Evolutionary conservation across 2,329 filamentous ascomycete genomes (phyloP), one percentile per base, ranked within the genome.

Genomic region (Penicillium sp.): DNA sequence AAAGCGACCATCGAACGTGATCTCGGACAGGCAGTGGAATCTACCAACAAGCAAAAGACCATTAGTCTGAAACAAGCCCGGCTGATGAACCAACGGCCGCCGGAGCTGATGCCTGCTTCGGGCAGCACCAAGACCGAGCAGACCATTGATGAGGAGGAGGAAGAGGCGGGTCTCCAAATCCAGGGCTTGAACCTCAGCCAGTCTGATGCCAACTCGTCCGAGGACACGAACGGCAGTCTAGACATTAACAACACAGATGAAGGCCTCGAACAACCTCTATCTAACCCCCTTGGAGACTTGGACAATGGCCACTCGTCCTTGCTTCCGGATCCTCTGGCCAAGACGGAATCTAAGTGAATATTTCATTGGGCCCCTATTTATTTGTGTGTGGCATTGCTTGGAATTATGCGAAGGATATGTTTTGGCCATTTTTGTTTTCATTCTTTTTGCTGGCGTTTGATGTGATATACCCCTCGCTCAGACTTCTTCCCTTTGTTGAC

Each of bases 1-100:
- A 99, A 99, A 78, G 94, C 94, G 12, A 99, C 94, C 1, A 99
- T 99, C 67, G 93, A 97, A 71, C 89, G 93, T 60, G 94, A 99
- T 66, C 78, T 85, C 68, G 84, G 84, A 4, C 84, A 89, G 60
- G 85, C 89, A 10, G 88, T 96, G 59, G 92, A 91, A 21, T 94
- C 90, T 4, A 96, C 92, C 4, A 97, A 97, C 77, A 93, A 96
- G 72, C 93, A 97, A 72, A 94, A 96, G 80, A 99, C 94, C 0
- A 96, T 99, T 55, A 94, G 90, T 27, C 84, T 99, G 7, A 85
- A 88, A 55, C 96, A 96, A 77, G 94, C 94, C 13, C 87, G 89
- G 58, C 85, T 89, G 61, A 90, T 96, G 87, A 89, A 89, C 56
- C 91, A 96, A 71, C 86, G 94, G 6, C 94, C 94, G 2, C 94